A percentile compares a stretch with the other conserved stretches of the same genome.
These are phyloP conservation scores for Ustilago shanxiensis DNA, from an alignment of 1,284 basidiomycete genomes.

Conservation along the genomic window DNA sequence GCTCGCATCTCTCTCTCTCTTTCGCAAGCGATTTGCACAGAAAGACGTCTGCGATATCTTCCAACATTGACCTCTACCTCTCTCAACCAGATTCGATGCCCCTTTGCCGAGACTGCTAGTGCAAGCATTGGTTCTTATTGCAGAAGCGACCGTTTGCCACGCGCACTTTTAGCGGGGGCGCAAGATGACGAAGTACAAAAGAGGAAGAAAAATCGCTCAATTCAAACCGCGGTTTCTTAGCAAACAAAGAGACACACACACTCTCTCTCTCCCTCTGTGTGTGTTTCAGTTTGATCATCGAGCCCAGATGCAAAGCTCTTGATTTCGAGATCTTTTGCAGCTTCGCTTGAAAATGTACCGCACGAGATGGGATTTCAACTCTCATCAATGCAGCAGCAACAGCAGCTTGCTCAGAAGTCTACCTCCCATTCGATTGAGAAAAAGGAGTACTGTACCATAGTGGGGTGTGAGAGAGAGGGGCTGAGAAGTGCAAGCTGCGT, in stretches of 20 bases:
- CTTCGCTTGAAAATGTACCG: not conserved
- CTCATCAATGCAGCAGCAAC: too few species aligned
- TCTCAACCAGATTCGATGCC: too few species aligned
- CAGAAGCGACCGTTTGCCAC: not conserved
- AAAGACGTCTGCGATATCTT: too few species aligned
- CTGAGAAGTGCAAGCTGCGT: not conserved
- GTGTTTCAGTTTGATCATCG: too few species aligned
- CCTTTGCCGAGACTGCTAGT: too few species aligned
- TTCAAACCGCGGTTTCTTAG: not conserved
- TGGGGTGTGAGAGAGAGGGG: not conserved
- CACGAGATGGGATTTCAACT: constrained; percentile 4
- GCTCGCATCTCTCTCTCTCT: too few species aligned
- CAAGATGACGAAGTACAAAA: not conserved
- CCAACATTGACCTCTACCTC: too few species aligned
- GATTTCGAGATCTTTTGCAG: not conserved
- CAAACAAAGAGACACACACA: not conserved
- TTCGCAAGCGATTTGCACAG: too few species aligned
- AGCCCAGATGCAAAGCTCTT: not conserved
- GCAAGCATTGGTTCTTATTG: too few species aligned
- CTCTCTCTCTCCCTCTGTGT: not conserved
- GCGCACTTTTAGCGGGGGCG: not conserved
- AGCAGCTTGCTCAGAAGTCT: too few species aligned
- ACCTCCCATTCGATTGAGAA: not conserved
- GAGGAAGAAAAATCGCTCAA: not conserved
- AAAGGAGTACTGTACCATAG: too few species aligned